Base-by-base conservation (phyloP, 169 alveolate genomes). In the Cryptosporidium andersoni region DNA sequence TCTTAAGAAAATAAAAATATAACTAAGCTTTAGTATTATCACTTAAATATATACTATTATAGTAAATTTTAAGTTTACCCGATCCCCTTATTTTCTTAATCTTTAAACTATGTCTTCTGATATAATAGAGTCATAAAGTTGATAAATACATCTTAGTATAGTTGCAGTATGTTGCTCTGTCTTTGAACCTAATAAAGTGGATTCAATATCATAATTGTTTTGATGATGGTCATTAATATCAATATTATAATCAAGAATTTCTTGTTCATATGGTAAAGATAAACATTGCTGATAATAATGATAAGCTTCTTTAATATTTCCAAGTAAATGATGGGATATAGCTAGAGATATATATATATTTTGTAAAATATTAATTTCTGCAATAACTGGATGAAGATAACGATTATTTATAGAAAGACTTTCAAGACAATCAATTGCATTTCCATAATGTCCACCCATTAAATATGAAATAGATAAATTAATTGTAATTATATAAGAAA, bases 391-490 rank as follows among this genome's bases (percentile, higher is more conserved):
- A 25, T 67, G 82, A 6, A 67, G 55, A 45, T 67, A 67, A 51
- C 43, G 51, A 37, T 67, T 67, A 3, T 64, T 52, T 8, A 65
- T 40, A n/a, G 55, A 67, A n/a, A 67, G 49, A 7, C 51, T 39
- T 3, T 16, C 16, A 39, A 67, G 51, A 14, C 82, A 40, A 42
- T 67, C 82, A 3, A 67, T 55, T 12, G 82, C 82, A 39, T 67
- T 67, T 42, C 55, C 65, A 14, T 67, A 67, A 39, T 67, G 82
- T 2, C 82, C 82, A 5, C 82, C 82, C 82, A 67, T 67, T 16
- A 67, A 51, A 14, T 67, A 67, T 3, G 82, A 67, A 2, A 67
- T 51, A 67, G 82, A 64, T 7, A 67, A 65, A 16, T 67, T 67
- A 9, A 67, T 56, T 3, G 82, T 52, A 11, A 67, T 67, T 0